Evolutionary conservation across 257 asterid species (phyloP).

Genomic region (Mentha longifolia): DNA sequence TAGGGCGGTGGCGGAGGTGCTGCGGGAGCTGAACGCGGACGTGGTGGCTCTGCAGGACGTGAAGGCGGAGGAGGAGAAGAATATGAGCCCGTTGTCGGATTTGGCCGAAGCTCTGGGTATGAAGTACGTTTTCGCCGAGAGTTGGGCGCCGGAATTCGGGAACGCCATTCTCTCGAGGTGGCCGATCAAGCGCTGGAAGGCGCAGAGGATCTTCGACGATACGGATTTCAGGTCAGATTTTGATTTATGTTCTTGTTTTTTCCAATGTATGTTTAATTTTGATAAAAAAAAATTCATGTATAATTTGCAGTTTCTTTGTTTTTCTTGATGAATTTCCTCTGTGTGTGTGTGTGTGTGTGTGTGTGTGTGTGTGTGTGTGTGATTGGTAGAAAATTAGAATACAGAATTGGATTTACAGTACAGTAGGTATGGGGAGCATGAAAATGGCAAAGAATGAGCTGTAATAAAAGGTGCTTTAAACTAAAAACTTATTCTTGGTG

Average conservation of each 20-base stretch:
- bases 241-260: background rate
- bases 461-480: background rate
- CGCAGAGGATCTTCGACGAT: constrained; percentile 76
- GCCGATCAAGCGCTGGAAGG: constrained; percentile 91
- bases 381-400: too few species aligned
- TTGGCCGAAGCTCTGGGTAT: constrained; percentile 88
- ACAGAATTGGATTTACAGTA: background rate
- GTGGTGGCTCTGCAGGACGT: constrained; percentile 90
- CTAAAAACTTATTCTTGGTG: background rate
- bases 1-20: constrained; percentile 66
- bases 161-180: constrained; percentile 85
- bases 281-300: background rate
- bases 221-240: constrained; percentile 76
- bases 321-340: background rate
- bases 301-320: background rate
- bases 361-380: too few species aligned
- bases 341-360: too few species aligned
- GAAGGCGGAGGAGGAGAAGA: constrained; percentile 92
- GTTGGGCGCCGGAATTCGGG: constrained; percentile 99
- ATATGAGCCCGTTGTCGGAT: constrained; percentile 87
- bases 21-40: constrained; percentile 82
- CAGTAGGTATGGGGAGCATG: background rate
- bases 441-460: constrained; percentile 6
- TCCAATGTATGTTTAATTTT: background rate
- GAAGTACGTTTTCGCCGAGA: constrained; percentile 93